phyloP scores from a whole-genome alignment of 192 early-diverging fungal genomes.

The Entrophospora sp. region DNA sequence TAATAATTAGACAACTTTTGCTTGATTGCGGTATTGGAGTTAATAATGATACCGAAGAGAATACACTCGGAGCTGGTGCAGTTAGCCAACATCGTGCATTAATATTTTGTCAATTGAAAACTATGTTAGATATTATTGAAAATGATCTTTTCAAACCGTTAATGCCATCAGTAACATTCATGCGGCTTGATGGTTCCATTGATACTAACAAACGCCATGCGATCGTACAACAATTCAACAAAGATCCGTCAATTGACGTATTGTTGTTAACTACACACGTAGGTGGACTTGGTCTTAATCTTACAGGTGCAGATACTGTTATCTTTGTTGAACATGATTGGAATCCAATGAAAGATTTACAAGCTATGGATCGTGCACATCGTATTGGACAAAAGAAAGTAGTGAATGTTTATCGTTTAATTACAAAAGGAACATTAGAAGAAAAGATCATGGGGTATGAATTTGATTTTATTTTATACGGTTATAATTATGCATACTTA shows the following conservation, averaged over 20 bases:
- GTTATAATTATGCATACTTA: background rate
- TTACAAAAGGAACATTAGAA: conserved; percentile 94
- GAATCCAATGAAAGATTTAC: conserved; percentile 98
- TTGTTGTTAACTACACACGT: conserved; percentile 93
- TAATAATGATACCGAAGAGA: conserved; percentile 42
- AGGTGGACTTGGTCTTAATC: conserved; percentile 92
- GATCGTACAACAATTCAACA: conserved; percentile 91
- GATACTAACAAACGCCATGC: conserved; percentile 77
- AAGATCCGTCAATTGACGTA: conserved; percentile 91
- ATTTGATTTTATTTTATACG: background rate
- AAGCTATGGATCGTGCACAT: conserved; percentile 99
- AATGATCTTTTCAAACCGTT: conserved; percentile 71
- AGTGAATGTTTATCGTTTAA: conserved; percentile 96
- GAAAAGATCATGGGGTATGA: conserved; percentile 98
- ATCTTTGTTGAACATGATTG: conserved; percentile 99
- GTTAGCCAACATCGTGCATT: conserved; percentile 86
- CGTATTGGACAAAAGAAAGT: conserved; percentile 95
- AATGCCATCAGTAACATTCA: conserved; percentile 85
- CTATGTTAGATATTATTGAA: conserved; percentile 97
- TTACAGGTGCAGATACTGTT: conserved; percentile 99
- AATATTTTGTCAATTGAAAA: conserved; percentile 92
- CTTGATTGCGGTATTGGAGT: conserved; percentile 92
- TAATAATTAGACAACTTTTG: conserved; percentile 61
- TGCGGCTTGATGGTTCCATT: conserved; percentile 89
- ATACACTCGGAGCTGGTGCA: conserved; percentile 23